phyloP scores from a whole-genome alignment of 495 filamentous ascomycete genomes.

The Recurvomyces mirabilis region DNA sequence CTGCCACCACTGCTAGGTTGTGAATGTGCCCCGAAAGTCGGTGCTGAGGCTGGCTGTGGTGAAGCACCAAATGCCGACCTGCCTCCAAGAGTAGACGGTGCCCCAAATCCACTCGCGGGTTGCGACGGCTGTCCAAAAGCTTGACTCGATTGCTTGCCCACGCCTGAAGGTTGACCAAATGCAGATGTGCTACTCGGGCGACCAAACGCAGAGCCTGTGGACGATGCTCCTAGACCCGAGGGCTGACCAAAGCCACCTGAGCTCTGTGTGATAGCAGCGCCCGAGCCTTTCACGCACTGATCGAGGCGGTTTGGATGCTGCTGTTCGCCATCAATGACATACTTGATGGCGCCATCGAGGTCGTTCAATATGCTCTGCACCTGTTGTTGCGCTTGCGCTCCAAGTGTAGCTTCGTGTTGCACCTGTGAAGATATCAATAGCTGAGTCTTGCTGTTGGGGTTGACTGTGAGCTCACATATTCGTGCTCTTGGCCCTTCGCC shows the following conservation, averaged over 20 bases:
- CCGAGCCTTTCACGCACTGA: slow-evolving; percentile 13
- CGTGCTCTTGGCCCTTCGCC: slow-evolving; percentile 19
- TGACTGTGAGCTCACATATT: slow-evolving; percentile 11
- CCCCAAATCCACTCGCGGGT: neutral
- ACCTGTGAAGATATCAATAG: slow-evolving; percentile 26
- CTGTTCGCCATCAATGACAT: slow-evolving; percentile 53
- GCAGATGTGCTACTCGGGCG: too few species aligned
- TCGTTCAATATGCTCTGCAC: slow-evolving; percentile 56
- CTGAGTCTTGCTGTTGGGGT: too few species aligned
- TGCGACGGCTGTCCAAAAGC: slow-evolving; percentile 26
- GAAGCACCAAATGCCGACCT: slow-evolving; percentile 25
- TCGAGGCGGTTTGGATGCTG: slow-evolving; percentile 75
- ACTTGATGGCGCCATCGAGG: slow-evolving; percentile 59
- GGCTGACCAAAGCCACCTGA: slow-evolving; percentile 16
- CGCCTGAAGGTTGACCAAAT: neutral
- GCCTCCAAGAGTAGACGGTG: too few species aligned
- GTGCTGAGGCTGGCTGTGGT: slow-evolving; percentile 3
- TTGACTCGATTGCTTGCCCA: slow-evolving; percentile 2
- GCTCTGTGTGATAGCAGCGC: neutral
- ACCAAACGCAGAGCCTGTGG: slow-evolving; percentile 20
- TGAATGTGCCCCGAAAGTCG: slow-evolving; percentile 7
- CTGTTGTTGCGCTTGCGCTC: slow-evolving; percentile 52
- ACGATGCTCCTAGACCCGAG: slow-evolving; percentile 4
- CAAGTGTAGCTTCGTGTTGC: slow-evolving; percentile 50
- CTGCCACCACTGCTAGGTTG: neutral